Evolutionary conservation across 1,284 basidiomycete species (phyloP).

Genomic region (Sanghuangporus baumii): DNA sequence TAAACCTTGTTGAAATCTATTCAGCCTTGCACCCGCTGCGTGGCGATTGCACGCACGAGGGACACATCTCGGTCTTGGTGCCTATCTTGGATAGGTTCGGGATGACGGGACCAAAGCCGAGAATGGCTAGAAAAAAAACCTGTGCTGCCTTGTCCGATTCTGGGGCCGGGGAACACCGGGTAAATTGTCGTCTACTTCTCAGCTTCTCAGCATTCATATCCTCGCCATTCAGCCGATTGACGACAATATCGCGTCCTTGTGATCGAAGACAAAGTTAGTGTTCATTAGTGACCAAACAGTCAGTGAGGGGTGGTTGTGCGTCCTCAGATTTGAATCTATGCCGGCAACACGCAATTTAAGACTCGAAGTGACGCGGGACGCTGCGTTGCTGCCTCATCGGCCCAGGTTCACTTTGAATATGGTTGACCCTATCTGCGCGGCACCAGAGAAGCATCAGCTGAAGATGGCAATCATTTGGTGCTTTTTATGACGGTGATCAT

Average conservation of each 20-base stretch:
- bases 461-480: not conserved
- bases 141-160: not conserved
- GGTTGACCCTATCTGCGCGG: not conserved
- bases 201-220: not conserved
- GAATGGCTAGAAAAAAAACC: not conserved
- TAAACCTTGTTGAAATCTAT: not conserved
- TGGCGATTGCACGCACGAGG: not conserved
- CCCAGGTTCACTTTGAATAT: not conserved
- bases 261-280: slow-evolving; percentile 3
- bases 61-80: not conserved
- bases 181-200: not conserved
- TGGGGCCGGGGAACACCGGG: slow-evolving; percentile 3
- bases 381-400: not conserved
- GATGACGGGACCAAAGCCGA: not conserved
- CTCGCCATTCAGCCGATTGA: not conserved
- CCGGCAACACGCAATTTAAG: not conserved
- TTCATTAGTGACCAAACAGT: not conserved
- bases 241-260: not conserved
- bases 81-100: not conserved
- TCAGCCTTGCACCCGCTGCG: not conserved
- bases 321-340: not conserved
- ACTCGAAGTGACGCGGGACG: not conserved
- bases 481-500: not conserved
- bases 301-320: not conserved
- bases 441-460: not conserved